These are phyloP conservation scores for Ceriops tagal DNA, from an alignment of 345 rosid genomes.

Conservation along the genomic window DNA sequence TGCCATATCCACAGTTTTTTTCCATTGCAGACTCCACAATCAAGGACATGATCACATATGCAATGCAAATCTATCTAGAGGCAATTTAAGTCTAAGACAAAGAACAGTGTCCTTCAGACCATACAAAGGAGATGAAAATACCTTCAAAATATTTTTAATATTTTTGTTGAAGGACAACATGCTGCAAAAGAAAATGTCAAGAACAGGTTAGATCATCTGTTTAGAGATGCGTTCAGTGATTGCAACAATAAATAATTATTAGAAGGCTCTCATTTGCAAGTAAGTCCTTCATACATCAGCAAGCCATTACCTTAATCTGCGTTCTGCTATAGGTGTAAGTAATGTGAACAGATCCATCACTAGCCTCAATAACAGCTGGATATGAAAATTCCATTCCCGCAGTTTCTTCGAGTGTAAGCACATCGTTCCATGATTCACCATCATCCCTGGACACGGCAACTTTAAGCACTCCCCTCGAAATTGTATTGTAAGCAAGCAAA, in stretches of 20 bases:
- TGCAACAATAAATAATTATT: not conserved
- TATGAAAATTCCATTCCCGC: constrained; percentile 80
- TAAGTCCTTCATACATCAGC: not conserved
- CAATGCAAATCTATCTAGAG: constrained; percentile 96
- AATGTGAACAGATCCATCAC: constrained; percentile 69
- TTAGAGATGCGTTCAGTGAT: not conserved
- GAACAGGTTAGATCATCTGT: constrained; percentile 7
- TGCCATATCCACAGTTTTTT: constrained; percentile 16
- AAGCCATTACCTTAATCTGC: constrained; percentile 67
- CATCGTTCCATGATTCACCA: constrained; percentile 74
- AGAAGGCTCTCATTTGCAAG: not conserved
- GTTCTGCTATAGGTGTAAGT: constrained; percentile 87
- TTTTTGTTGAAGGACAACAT: constrained; percentile 47
- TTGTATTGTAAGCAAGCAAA: constrained; percentile 73
- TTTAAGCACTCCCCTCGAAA: constrained; percentile 77
- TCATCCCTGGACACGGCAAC: constrained; percentile 69
- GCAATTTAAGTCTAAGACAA: constrained; percentile 90
- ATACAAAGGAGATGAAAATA: constrained; percentile 10
- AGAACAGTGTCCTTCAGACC: constrained; percentile 89
- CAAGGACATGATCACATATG: constrained; percentile 86
- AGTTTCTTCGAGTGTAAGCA: constrained; percentile 59
- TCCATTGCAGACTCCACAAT: constrained; percentile 53
- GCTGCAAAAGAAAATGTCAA: constrained; percentile 36
- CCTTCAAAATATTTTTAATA: constrained; percentile 12
- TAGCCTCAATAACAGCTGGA: constrained; percentile 78